Percentiles rank a stretch among this genome's conserved stretches.
These are phyloP conservation scores for Ustilaginoidea virens DNA, from an alignment of 2,329 filamentous ascomycete species.

Conservation along the genomic window DNA sequence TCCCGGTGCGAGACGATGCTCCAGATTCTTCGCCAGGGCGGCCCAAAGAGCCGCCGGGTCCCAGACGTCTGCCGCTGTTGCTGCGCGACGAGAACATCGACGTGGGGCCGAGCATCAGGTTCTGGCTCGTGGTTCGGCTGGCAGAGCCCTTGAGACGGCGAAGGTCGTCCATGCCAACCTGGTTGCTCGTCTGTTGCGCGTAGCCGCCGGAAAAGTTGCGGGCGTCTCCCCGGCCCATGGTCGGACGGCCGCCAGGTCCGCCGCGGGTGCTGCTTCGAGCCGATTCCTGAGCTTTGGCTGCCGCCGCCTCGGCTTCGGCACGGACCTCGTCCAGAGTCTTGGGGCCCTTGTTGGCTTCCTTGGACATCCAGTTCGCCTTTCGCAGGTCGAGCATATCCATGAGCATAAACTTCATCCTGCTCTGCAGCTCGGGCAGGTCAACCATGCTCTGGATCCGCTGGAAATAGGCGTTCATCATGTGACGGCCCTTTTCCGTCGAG, in stretches of 20 bases:
- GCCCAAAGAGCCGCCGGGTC: conserved; percentile 56
- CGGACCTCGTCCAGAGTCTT: conserved; percentile 93
- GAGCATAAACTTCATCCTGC: conserved; percentile 90
- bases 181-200: conserved; percentile 63
- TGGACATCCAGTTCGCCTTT: conserved; percentile 62
- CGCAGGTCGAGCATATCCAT: conserved; percentile 87
- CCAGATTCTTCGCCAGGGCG: conserved; percentile 73
- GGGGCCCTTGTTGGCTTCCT: conserved; percentile 84
- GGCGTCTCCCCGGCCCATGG: conserved; percentile 70
- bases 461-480: conserved; percentile 91
- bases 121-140: conserved; percentile 44
- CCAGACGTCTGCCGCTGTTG: conserved; percentile 74
- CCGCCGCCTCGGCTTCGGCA: conserved; percentile 61
- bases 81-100: conserved; percentile 82
- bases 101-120: conserved; percentile 60
- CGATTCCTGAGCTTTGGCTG: conserved; percentile 66
- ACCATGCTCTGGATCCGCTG: conserved; percentile 71
- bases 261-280: conserved; percentile 49
- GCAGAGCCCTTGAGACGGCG: conserved; percentile 58
- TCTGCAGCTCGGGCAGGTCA: conserved; percentile 64
- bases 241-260: conserved; percentile 47
- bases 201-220: conserved; percentile 66
- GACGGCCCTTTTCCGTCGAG: conserved; percentile 62
- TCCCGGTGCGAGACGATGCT: conserved; percentile 77
- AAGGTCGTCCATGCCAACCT: conserved; percentile 82